phyloP scores from a whole-genome alignment of 495 filamentous ascomycete genomes.

The Mytilinidion resinicola region DNA sequence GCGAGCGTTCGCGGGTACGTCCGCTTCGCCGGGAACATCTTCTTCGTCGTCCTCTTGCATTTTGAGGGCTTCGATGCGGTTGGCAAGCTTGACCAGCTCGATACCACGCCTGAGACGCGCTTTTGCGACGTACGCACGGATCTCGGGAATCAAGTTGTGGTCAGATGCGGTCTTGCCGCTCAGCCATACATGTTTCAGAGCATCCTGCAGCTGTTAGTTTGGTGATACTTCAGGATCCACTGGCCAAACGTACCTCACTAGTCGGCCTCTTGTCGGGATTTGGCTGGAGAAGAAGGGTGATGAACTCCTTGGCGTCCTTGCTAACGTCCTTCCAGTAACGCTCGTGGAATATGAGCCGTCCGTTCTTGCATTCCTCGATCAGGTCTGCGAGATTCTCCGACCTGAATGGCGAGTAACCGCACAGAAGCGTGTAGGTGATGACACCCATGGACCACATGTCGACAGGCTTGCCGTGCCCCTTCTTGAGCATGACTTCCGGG shows the following conservation, averaged over 20 bases:
- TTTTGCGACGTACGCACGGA: constrained; percentile 88
- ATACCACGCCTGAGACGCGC: constrained; percentile 88
- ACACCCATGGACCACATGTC: constrained; percentile 99
- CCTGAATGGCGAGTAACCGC: constrained; percentile 96
- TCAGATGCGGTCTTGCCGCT: constrained; percentile 84
- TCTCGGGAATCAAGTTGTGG: constrained; percentile 94
- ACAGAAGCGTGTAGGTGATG: constrained; percentile 98
- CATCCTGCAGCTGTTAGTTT: constrained; percentile 46
- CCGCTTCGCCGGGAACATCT: constrained; percentile 57
- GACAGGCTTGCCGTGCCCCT: constrained; percentile 96
- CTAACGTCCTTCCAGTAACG: constrained; percentile 98
- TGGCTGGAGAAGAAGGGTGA: constrained; percentile 71
- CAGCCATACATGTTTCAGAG: constrained; percentile 82
- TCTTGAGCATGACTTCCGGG: constrained; percentile 96
- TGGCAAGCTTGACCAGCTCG: constrained; percentile 92
- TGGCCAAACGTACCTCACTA: constrained; percentile 53
- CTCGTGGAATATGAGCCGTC: constrained; percentile 93
- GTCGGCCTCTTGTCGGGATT: constrained; percentile 70
- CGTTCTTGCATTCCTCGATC: constrained; percentile 87
- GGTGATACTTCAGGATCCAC: not conserved
- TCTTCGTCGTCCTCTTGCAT: constrained; percentile 89
- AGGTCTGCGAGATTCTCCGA: constrained; percentile 88
- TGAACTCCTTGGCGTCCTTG: constrained; percentile 92
- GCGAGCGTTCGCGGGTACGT: constrained; percentile 53
- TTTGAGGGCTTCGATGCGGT: constrained; percentile 94